Conservation (phyloP, 169 alveolate species). For the Hammondia hammondi region DNA sequence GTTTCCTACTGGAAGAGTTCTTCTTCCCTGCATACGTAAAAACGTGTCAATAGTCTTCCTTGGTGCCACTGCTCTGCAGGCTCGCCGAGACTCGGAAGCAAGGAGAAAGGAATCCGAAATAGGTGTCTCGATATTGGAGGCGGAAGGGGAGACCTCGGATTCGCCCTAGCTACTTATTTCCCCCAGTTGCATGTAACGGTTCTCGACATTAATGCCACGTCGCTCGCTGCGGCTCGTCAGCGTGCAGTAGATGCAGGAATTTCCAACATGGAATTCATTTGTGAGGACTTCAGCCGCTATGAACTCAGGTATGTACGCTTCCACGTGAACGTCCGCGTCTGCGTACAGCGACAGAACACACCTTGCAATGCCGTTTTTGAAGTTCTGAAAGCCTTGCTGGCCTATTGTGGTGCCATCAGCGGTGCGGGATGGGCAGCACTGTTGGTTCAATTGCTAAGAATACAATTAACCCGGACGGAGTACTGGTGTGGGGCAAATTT, state of each 20-base stretch:
- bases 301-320: neutral
- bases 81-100: neutral
- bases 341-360: too few relatives aligned
- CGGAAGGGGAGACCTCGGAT: neutral
- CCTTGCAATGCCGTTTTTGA: too few relatives aligned
- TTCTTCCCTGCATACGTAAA: too few relatives aligned
- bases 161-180: neutral
- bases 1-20: neutral
- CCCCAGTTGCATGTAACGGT: neutral
- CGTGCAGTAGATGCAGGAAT: neutral
- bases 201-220: neutral
- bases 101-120: neutral
- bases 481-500: too few relatives aligned
- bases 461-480: too few relatives aligned
- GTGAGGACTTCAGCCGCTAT: slow-evolving; percentile 6
- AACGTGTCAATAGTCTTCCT: too few relatives aligned
- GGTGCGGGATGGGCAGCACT: too few relatives aligned
- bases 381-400: too few relatives aligned
- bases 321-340: neutral
- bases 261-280: neutral
- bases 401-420: too few relatives aligned
- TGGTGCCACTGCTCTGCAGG: neutral
- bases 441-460: too few relatives aligned
- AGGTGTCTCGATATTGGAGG: slow-evolving; percentile 18
- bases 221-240: slow-evolving; percentile 13